A percentile compares a stretch with the other conserved stretches of the same genome.
Evolutionary conservation across 192 early-diverging fungal species (phyloP).

Genomic region (Coemansia sp.): DNA sequence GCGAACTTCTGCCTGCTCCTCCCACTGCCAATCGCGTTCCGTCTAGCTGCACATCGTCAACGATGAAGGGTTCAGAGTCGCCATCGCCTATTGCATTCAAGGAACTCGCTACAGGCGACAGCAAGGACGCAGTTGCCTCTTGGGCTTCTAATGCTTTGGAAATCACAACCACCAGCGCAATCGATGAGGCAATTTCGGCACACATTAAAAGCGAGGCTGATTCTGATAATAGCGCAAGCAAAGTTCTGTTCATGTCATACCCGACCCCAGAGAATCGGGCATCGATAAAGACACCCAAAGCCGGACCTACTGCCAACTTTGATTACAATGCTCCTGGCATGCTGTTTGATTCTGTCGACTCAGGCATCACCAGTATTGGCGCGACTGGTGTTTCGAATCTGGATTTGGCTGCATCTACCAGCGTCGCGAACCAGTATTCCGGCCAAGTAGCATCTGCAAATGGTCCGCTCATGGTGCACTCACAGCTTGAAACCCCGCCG

Average conservation of each 20-base stretch:
- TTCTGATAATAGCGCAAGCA: neutral
- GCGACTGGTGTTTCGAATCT: neutral
- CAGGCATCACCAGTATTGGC: neutral
- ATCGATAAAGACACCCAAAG: neutral
- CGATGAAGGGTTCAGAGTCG: conserved; percentile 7
- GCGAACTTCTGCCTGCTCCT: neutral
- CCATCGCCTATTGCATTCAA: neutral
- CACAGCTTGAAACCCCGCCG: conserved; percentile 2
- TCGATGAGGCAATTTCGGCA: neutral
- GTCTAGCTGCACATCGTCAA: conserved; percentile 6
- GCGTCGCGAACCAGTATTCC: neutral
- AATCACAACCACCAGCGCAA: neutral
- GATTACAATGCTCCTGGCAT: conserved; percentile 1
- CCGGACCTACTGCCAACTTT: neutral
- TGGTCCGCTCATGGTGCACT: neutral
- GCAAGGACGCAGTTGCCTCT: neutral
- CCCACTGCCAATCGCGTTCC: neutral
- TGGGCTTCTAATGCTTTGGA: neutral
- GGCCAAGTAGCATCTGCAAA: neutral
- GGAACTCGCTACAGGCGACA: neutral
- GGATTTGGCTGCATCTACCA: neutral
- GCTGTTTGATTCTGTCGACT: neutral
- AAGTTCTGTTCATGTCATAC: neutral
- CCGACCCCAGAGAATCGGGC: conserved; percentile 1
- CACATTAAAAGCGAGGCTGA: neutral